phyloP scores from a whole-genome alignment of 2,329 filamentous ascomycete genomes.

The Fusarium proliferatum region DNA sequence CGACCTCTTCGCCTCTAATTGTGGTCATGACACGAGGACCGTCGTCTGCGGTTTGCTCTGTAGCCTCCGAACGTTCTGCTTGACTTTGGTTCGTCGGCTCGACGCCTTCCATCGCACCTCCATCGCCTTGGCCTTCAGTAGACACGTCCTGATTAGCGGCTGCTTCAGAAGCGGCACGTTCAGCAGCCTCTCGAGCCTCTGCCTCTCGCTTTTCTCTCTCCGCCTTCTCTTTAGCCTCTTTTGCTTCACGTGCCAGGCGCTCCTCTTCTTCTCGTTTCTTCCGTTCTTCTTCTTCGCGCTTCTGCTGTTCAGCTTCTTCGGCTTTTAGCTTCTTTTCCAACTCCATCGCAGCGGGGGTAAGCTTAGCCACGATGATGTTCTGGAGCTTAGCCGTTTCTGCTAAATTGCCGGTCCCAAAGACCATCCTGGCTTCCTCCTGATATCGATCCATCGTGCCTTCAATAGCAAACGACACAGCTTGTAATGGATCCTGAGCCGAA shows the following conservation, averaged over 20 bases:
- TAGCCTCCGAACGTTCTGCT: slow-evolving; percentile 46
- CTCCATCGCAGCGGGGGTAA: slow-evolving; percentile 87
- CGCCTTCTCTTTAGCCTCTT: slow-evolving; percentile 76
- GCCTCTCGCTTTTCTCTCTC: slow-evolving; percentile 75
- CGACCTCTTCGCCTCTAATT: slow-evolving; percentile 86
- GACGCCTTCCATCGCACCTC: slow-evolving; percentile 80
- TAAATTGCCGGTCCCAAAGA: slow-evolving; percentile 75
- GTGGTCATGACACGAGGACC: slow-evolving; percentile 77
- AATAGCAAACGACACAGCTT: slow-evolving; percentile 79
- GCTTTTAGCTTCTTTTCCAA: slow-evolving; percentile 78
- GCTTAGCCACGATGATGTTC: slow-evolving; percentile 74
- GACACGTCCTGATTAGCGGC: slow-evolving; percentile 45
- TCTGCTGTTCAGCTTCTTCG: slow-evolving; percentile 62
- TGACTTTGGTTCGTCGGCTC: slow-evolving; percentile 62
- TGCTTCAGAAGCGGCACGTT: slow-evolving; percentile 69
- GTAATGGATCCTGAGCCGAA: slow-evolving; percentile 70
- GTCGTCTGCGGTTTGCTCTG: slow-evolving; percentile 39
- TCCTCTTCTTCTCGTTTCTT: slow-evolving; percentile 74
- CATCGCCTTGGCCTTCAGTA: slow-evolving; percentile 31
- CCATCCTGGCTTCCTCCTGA: slow-evolving; percentile 88
- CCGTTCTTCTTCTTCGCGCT: slow-evolving; percentile 66
- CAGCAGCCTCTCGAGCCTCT: slow-evolving; percentile 71
- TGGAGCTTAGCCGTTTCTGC: slow-evolving; percentile 77
- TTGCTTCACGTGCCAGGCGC: slow-evolving; percentile 73
- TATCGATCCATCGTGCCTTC: slow-evolving; percentile 81